Evolutionary conservation across 2,329 filamentous ascomycete genomes (phyloP).

Genomic region (Colletotrichum spaethianum): DNA sequence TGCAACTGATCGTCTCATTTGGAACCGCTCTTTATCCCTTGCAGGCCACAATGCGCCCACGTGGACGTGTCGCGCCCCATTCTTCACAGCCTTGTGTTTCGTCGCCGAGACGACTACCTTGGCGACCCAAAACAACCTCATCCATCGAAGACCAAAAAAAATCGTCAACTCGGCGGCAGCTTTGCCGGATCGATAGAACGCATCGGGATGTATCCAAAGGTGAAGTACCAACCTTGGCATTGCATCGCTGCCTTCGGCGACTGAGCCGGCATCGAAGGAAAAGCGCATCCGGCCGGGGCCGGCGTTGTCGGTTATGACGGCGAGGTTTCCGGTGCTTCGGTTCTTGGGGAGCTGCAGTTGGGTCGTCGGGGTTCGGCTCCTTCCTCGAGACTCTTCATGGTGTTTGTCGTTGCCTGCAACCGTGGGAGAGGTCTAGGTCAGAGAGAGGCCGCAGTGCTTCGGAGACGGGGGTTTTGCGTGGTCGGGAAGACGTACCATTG

Average conservation of each 20-base stretch:
- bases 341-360: conserved; percentile 73
- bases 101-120: background rate
- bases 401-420: conserved; percentile 58
- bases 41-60: conserved; percentile 20
- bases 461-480: conserved; percentile 15
- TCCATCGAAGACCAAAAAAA: background rate
- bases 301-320: conserved; percentile 61
- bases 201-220: conserved; percentile 1
- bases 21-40: background rate
- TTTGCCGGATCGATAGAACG: background rate
- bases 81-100: background rate
- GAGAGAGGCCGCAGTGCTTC: conserved; percentile 22
- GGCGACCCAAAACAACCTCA: background rate
- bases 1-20: background rate
- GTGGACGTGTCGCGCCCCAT: background rate
- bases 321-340: conserved; percentile 75
- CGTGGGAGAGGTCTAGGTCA: conserved; percentile 43
- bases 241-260: conserved; percentile 66
- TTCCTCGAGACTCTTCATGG: conserved; percentile 58
- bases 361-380: conserved; percentile 59
- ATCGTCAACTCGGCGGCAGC: conserved; percentile 8
- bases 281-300: conserved; percentile 77
- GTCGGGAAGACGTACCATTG: conserved; percentile 52
- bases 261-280: conserved; percentile 81
- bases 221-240: conserved; percentile 75